Conservation (phyloP, 140 eudicot genomes). For the Bidens hawaiensis region DNA sequence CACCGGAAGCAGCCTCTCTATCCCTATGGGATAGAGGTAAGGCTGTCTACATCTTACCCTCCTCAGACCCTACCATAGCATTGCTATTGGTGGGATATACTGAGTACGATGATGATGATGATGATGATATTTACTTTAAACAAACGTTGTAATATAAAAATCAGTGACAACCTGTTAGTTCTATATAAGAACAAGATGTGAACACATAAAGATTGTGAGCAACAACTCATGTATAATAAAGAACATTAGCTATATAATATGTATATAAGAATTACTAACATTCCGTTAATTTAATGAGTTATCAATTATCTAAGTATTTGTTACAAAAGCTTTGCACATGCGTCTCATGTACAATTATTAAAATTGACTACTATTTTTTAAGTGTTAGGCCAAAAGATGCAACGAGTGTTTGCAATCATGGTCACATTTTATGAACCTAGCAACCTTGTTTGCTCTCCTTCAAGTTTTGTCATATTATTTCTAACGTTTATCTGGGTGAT, state of each 20-base stretch:
- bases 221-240: background rate
- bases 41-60: too few species aligned
- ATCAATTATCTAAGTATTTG: background rate
- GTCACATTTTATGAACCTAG: background rate
- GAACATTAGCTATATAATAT: background rate
- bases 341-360: slow-evolving; percentile 14
- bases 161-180: background rate
- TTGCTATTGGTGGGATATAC: too few species aligned
- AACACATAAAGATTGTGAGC: background rate
- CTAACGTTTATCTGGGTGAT: too few species aligned
- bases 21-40: too few species aligned
- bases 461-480: too few species aligned
- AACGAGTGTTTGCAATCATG: background rate
- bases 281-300: background rate
- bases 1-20: too few species aligned
- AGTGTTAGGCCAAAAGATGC: slow-evolving; percentile 23
- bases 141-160: too few species aligned
- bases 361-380: background rate
- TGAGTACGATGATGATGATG: too few species aligned
- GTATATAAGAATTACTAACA: background rate
- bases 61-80: too few species aligned
- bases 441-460: too few species aligned
- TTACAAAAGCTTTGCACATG: slow-evolving; percentile 15
- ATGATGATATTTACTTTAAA: too few species aligned
- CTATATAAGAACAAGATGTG: background rate